These are phyloP conservation scores for Amanita thiersii DNA, from an alignment of 768 basidiomycete genomes.

Conservation along the genomic window DNA sequence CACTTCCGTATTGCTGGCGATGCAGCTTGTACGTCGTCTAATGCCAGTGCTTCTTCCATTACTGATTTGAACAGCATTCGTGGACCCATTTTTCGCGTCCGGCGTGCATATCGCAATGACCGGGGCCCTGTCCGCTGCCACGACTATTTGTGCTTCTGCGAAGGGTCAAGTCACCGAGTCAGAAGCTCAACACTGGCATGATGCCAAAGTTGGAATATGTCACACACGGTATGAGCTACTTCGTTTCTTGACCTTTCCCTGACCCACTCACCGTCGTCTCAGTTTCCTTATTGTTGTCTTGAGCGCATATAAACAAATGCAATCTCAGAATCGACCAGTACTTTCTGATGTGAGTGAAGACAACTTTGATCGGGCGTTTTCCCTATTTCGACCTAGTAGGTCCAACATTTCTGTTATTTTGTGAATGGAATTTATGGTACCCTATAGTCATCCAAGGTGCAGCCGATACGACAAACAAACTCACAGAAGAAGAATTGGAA, in stretches of 20 bases:
- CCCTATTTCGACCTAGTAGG: conserved; percentile 34
- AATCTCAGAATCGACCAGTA: conserved; percentile 26
- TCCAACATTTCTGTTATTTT: background rate
- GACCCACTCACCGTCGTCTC: background rate
- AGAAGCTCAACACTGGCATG: conserved; percentile 25
- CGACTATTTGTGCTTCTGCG: conserved; percentile 28
- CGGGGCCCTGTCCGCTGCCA: conserved; percentile 29
- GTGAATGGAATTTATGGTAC: background rate
- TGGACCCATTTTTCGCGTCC: conserved; percentile 39
- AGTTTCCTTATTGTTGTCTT: conserved; percentile 44
- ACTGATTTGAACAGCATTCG: conserved; percentile 24
- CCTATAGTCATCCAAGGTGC: conserved; percentile 17
- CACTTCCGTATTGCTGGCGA: conserved; percentile 31
- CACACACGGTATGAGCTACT: conserved; percentile 22
- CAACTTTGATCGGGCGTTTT: conserved; percentile 43
- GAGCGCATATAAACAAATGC: conserved; percentile 46
- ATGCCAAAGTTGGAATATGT: conserved; percentile 22
- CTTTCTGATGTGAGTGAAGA: conserved; percentile 34
- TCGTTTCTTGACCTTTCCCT: background rate
- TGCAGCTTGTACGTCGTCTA: conserved; percentile 25
- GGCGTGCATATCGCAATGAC: conserved; percentile 35
- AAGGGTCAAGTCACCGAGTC: conserved; percentile 20
- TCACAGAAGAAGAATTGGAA: conserved; percentile 15
- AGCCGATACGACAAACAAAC: conserved; percentile 17
- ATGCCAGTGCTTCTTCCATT: background rate